Evolutionary conservation across 1,284 basidiomycete species (phyloP), one percentile per base, ranked within the genome.

Genomic region (Sutorius eximius): DNA sequence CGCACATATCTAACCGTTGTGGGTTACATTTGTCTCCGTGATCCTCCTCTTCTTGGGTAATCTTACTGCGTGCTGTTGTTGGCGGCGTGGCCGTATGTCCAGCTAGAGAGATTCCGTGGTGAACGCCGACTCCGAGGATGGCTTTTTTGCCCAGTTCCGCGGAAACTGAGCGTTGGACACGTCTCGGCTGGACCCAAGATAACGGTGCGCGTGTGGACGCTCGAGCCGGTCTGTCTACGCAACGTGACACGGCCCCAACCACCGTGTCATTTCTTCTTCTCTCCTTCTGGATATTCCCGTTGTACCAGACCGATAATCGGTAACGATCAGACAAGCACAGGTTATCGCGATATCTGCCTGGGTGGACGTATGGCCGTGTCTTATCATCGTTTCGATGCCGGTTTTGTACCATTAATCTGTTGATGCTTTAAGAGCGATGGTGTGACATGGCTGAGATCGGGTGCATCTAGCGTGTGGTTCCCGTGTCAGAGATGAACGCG

Each of bases 1-100:
- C n/a, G 11, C 2, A 3, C 12, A 45, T 30, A 16, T 15, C 15
- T 20, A 38, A 86, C 87, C 79, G 10, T 87, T 90, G 70, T 91
- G 88, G 88, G 70, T 90, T 67, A 88, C 86, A 3, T 81, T 90
- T 61, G 81, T 77, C 16, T 71, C 82, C 15, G 72, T 90, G 67
- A 71, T 89, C 57, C 77, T 89, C 3, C 79, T 86, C 20, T 71
- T 82, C 44, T 64, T 89, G 53, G 84, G 80, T 11, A 84, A 83
- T 41, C 82, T 80, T 75, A 85, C 83, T 2, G 83, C 88, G 30
- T 87, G 82, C 74, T 80, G 88, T 62, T 85, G 86, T 11, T 81
- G 86, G 34, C 77, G 85, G 52, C 76, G 73, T 54, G 71, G 76
- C 51, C 75, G 81, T 54, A 75, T 78, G 72, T 59, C 75, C 0